phyloP scores from a whole-genome alignment of 2,329 filamentous ascomycete species.

The Penicillium sp. region DNA sequence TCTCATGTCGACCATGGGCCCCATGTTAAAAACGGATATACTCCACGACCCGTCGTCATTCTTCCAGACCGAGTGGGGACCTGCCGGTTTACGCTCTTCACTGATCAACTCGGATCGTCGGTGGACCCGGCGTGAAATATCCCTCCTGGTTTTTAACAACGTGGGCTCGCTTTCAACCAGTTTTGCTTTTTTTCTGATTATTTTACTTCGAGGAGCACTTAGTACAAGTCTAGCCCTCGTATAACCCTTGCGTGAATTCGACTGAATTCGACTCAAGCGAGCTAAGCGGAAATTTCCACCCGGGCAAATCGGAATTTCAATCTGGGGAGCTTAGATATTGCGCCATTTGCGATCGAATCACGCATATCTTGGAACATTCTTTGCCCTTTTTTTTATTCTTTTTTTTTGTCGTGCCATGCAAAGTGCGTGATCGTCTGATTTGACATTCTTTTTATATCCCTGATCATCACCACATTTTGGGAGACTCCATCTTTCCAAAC shows the following conservation, averaged over 20 bases:
- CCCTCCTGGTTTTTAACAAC: constrained; percentile 1
- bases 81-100: constrained; percentile 13
- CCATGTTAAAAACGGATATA: constrained; percentile 2
- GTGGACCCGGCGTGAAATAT: constrained; percentile 21
- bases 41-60: constrained; percentile 29
- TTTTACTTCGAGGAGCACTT: not conserved
- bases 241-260: not conserved
- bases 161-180: not conserved
- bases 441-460: constrained; percentile 15
- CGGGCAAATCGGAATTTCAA: constrained; percentile 10
- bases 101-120: constrained; percentile 23
- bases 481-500: not conserved
- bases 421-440: constrained; percentile 14
- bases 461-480: constrained; percentile 14
- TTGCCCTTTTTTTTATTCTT: constrained; percentile 7
- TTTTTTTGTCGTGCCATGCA: constrained; percentile 10
- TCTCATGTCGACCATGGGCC: not conserved
- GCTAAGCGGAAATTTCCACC: constrained; percentile 8
- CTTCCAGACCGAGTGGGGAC: constrained; percentile 29
- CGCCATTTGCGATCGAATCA: constrained; percentile 25
- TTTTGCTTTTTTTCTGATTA: not conserved
- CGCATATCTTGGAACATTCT: constrained; percentile 11
- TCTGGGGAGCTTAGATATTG: constrained; percentile 26
- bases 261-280: not conserved
- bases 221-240: constrained; percentile 1